Conservation (phyloP, 352 stramenopile species). For the Phytophthora meadii region DNA sequence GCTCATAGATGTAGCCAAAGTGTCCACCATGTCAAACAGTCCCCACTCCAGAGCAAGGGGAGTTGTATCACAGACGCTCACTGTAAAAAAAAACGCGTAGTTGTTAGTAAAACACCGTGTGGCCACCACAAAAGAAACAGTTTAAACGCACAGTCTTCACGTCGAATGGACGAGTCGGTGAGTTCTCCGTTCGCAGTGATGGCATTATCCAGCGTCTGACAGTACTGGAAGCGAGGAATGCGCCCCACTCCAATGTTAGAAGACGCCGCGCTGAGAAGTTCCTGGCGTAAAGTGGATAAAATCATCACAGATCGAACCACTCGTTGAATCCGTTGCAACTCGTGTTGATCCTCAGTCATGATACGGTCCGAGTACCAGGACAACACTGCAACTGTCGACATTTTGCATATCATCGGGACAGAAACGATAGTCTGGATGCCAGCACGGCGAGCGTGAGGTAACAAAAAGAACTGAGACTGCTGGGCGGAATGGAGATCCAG, state of each 20-base stretch:
- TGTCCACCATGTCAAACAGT: conserved; percentile 72
- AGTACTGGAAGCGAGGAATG: conserved; percentile 82
- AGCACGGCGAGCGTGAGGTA: conserved; percentile 69
- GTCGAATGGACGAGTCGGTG: conserved; percentile 38
- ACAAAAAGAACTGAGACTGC: conserved; percentile 79
- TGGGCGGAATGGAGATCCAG: conserved; percentile 52
- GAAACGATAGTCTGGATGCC: conserved; percentile 74
- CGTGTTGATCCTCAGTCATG: conserved; percentile 59
- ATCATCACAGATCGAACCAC: conserved; percentile 74
- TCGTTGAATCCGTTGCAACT: conserved; percentile 77
- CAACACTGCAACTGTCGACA: conserved; percentile 81
- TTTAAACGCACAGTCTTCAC: conserved; percentile 57
- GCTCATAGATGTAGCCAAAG: conserved; percentile 79
- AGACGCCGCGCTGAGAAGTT: conserved; percentile 44
- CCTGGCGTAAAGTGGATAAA: conserved; percentile 63
- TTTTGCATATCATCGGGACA: conserved; percentile 85
- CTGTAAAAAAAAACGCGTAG: conserved; percentile 38
- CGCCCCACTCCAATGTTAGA: conserved; percentile 32
- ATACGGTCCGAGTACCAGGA: conserved; percentile 77
- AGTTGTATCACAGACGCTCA: conserved; percentile 57
- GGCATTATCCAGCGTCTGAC: conserved; percentile 74
- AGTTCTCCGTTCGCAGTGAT: conserved; percentile 80
- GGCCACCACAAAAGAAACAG: conserved; percentile 2
- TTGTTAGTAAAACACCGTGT: conserved; percentile 6
- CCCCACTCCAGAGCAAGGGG: conserved; percentile 77